Base-by-base conservation (phyloP, 2,329 filamentous ascomycete species). In the Colletotrichum cereale region DNA sequence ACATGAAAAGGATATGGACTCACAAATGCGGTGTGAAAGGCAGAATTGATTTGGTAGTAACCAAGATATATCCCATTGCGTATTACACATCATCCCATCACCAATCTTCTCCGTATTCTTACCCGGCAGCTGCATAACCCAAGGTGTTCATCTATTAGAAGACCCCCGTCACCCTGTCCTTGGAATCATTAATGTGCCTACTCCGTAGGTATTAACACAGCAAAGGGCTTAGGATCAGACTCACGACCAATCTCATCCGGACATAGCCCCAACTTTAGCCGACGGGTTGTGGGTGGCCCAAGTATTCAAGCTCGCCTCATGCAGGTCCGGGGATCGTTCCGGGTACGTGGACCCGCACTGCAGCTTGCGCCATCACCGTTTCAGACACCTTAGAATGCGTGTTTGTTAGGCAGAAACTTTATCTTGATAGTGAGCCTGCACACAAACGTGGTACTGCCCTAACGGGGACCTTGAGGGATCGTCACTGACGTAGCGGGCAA, bases 241-340 rank as follows among this genome's bases (percentile, higher is more conserved):
- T 21, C 10, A n/a, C 18, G 2, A 40, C 38, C 36, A 57, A 56
- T 56, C 38, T 11, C n/a, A 50, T 63, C 29, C 36, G 47, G 29
- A 24, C 36, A 21, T 21, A 2, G 63, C 24, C 40, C 40, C 44
- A 40, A 66, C 31, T 24, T 66, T 55, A 63, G 48, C 48, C 47
- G 61, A 42, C 63, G 63, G 63, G 53, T 58, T 31, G 31, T 50
- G 36, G 38, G 8, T 63, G 63, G 53, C 21, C 56, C 57, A 52
- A 62, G 68, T n/a, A 18, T n/a, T n/a, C n/a, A n/a, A n/a, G n/a
- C 57, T 55, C 55, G 24, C 6, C 29, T 44, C 21, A 34, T 67
- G 67, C 56, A 67, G 62, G 67, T 52, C 67, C 68, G 31, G 68
- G 65, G 64, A 62, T 62, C 64, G 42, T 62, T 67, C 68, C 68